Conservation (phyloP, 805 yeast genomes). For the Starmera quercuum region DNA sequence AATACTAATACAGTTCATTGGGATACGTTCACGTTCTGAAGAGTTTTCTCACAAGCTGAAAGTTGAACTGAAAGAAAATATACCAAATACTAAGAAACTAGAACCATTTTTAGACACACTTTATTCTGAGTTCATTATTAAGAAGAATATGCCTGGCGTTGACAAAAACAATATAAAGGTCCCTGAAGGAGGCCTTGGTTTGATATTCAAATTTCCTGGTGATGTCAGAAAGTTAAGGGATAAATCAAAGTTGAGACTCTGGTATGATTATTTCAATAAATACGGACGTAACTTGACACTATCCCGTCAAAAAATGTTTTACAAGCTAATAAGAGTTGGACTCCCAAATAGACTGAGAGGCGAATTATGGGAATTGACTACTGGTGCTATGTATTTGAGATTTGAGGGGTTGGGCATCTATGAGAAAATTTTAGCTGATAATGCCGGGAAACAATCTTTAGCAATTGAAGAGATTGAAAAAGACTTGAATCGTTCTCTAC, state of each 20-base stretch:
- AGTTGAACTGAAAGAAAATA: conserved; percentile 50
- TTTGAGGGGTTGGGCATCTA: conserved; percentile 58
- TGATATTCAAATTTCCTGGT: conserved; percentile 82
- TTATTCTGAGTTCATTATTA: conserved; percentile 80
- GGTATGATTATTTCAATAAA: conserved; percentile 85
- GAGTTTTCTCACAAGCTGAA: conserved; percentile 67
- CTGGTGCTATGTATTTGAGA: conserved; percentile 78
- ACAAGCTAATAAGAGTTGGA: conserved; percentile 81
- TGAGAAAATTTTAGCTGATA: conserved; percentile 45
- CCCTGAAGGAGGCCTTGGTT: conserved; percentile 83
- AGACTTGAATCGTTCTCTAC: conserved; percentile 88
- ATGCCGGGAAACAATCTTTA: conserved; percentile 56
- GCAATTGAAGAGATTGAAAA: conserved; percentile 97
- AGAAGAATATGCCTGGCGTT: conserved; percentile 31
- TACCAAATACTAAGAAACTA: conserved; percentile 52
- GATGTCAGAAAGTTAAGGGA: conserved; percentile 71
- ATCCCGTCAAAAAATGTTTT: conserved; percentile 67
- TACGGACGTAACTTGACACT: conserved; percentile 82
- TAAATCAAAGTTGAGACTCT: conserved; percentile 76
- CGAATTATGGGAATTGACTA: conserved; percentile 89
- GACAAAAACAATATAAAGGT: conserved; percentile 35
- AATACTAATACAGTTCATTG: conserved; percentile 66
- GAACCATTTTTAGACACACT: conserved; percentile 61
- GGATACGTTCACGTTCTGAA: conserved; percentile 73
- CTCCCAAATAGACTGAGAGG: conserved; percentile 93